Base-by-base conservation (phyloP, 2,329 filamentous ascomycete species). In the Cryphonectria parasitica region DNA sequence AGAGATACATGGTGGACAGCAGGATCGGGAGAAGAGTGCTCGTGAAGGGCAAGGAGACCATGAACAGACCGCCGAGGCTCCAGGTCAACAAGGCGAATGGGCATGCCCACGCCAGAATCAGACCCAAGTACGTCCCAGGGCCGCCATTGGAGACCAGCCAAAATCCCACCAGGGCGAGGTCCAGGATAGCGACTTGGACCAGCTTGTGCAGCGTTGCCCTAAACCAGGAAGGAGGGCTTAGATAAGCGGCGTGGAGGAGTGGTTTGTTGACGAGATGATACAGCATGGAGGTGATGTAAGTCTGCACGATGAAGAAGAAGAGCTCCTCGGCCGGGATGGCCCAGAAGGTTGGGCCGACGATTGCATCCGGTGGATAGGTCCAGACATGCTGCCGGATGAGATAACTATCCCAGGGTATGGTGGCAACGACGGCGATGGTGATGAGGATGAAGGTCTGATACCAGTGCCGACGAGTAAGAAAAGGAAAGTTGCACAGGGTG, bases 271-370 rank as follows among this genome's bases (percentile, higher is more conserved):
- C 78, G 1, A 93, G 79, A 13, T 92, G 83, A 75, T 93, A 94
- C 11, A 94, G 77, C 65, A 93, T 80, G 0, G 88, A 86, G 0
- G 91, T 92, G 76, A 89, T 92, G 79, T 92, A 93, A 1, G 91
- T 93, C 79, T 94, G 92, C 34, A 94, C 87, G 28, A 92, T 80
- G 77, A 94, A 94, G 84, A 94, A 94, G 80, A 93, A 93, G 5
- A 93, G 79, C 77, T 94, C 91, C 76, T 94, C 92, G 5, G 86
- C 78, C 0, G 92, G 91, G 25, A 94, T 91, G n/a, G 83, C 82
- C 75, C 87, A 88, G 22, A 92, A 77, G 1, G 84, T 90, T 0
- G 84, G 84, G 0, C 91, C 92, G 49, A 91, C 76, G 43, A 93
- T 87, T 28, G 87, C 91, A 75, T 89, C 82, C 15, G 84, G 80